Percentiles rank a stretch among this genome's conserved stretches.
Evolutionary conservation across 1,284 basidiomycete genomes (phyloP).

Genomic region (Microbotryum lychnidis-dioicae): DNA sequence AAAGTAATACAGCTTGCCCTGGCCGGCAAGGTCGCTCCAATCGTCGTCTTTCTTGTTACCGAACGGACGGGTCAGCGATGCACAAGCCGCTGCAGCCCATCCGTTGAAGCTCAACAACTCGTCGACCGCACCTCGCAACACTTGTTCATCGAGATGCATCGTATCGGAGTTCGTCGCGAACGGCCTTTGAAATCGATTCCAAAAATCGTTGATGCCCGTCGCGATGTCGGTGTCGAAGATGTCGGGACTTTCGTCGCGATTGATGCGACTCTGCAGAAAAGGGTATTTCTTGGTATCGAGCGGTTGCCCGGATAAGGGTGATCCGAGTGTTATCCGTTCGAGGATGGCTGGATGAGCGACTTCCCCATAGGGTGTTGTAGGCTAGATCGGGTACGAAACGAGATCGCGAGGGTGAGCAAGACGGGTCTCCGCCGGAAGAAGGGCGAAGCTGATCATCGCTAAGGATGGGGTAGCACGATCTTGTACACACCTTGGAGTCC

Average conservation of each 20-base stretch:
- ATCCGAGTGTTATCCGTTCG: conserved; percentile 69
- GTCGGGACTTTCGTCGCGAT: conserved; percentile 55
- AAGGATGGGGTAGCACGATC: too few relatives aligned
- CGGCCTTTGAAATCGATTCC: conserved; percentile 81
- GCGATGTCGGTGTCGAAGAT: conserved; percentile 64
- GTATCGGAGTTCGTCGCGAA: conserved; percentile 59
- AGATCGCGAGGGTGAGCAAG: not conserved
- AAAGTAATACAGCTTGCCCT: conserved; percentile 81
- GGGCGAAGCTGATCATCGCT: not conserved
- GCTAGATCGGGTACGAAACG: conserved; percentile 7
- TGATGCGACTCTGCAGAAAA: conserved; percentile 68
- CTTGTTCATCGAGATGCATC: conserved; percentile 75
- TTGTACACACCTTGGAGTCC: conserved; percentile 27
- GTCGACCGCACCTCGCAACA: conserved; percentile 75
- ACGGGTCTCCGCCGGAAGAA: not conserved
- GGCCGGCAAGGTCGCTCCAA: conserved; percentile 73
- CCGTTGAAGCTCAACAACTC: conserved; percentile 84
- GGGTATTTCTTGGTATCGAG: conserved; percentile 78
- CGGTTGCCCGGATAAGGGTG: conserved; percentile 51
- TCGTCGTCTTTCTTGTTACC: conserved; percentile 68
- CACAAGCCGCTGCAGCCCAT: conserved; percentile 97
- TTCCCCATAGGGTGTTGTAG: conserved; percentile 33
- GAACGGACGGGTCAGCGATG: conserved; percentile 79
- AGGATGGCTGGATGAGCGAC: conserved; percentile 48
- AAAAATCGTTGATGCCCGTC: conserved; percentile 74